Evolutionary conservation across 2,329 filamentous ascomycete species (phyloP).

Genomic region (Fusarium irregulare): DNA sequence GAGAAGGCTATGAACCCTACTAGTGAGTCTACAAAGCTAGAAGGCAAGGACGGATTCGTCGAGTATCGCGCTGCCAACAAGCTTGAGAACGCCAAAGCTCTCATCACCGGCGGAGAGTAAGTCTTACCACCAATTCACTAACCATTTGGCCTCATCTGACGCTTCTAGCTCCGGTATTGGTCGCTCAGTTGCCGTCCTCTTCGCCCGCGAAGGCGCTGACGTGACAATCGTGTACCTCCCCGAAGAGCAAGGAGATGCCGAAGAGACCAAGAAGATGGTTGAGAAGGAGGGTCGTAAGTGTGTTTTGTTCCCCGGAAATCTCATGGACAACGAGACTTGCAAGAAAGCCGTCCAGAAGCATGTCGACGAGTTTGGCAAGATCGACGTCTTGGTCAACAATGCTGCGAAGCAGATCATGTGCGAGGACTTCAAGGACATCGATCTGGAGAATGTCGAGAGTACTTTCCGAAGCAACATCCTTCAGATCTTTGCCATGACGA

Average conservation of each 20-base stretch:
- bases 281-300: constrained; percentile 62
- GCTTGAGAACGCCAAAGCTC: constrained; percentile 60
- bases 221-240: constrained; percentile 66
- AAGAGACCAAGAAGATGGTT: constrained; percentile 63
- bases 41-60: constrained; percentile 52
- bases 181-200: constrained; percentile 64
- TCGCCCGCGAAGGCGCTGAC: constrained; percentile 68
- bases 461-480: constrained; percentile 68
- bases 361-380: constrained; percentile 58
- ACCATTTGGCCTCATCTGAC: not conserved
- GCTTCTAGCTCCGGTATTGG: constrained; percentile 63
- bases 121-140: constrained; percentile 24
- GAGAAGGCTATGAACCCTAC: constrained; percentile 55
- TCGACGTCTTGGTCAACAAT: constrained; percentile 69
- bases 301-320: constrained; percentile 59
- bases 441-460: constrained; percentile 65
- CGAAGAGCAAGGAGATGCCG: constrained; percentile 66
- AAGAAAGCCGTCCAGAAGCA: constrained; percentile 63
- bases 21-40: constrained; percentile 55
- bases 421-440: constrained; percentile 63
- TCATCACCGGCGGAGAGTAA: constrained; percentile 68
- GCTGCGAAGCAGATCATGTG: constrained; percentile 67
- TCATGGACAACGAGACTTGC: constrained; percentile 63
- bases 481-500: constrained; percentile 69
- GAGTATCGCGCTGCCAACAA: constrained; percentile 60